These are phyloP conservation scores for Ramularia endophylla DNA, from an alignment of 2,329 filamentous ascomycete genomes.

Conservation along the genomic window DNA sequence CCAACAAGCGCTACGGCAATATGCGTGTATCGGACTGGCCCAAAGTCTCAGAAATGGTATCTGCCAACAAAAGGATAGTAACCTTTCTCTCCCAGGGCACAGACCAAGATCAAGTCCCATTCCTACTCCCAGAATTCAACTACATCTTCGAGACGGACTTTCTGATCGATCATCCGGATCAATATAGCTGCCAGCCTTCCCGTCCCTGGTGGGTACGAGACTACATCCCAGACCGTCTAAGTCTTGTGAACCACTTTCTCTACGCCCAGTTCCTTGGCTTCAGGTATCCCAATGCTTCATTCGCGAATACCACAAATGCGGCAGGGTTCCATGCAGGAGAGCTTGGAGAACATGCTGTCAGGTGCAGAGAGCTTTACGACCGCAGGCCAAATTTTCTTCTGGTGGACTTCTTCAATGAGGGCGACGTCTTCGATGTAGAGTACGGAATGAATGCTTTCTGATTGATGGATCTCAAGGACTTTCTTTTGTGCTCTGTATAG, in stretches of 20 bases:
- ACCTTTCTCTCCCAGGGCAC: constrained; percentile 41
- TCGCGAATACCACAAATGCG: constrained; percentile 39
- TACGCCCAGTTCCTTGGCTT: constrained; percentile 40
- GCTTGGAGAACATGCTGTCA: constrained; percentile 38
- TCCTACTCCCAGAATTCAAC: constrained; percentile 31
- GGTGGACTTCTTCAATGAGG: constrained; percentile 33
- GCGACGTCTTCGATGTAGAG: constrained; percentile 25
- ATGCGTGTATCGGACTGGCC: constrained; percentile 38
- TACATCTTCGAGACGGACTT: constrained; percentile 45
- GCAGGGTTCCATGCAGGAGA: constrained; percentile 34
- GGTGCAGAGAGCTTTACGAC: constrained; percentile 35
- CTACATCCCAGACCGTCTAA: constrained; percentile 36
- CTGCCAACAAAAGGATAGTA: constrained; percentile 37
- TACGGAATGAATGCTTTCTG: constrained; percentile 24
- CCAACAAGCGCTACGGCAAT: constrained; percentile 16
- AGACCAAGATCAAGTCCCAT: constrained; percentile 34
- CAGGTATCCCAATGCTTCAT: constrained; percentile 37
- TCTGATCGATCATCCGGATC: constrained; percentile 28
- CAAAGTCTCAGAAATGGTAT: constrained; percentile 37
- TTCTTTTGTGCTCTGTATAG: no score
- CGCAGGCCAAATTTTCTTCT: constrained; percentile 39
- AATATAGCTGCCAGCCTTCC: constrained; percentile 33
- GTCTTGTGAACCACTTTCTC: constrained; percentile 44
- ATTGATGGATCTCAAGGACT: constrained; percentile 3
- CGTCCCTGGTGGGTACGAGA: constrained; percentile 36